These are phyloP conservation scores for Aspergillus viridinutans DNA, from an alignment of 2,329 filamentous ascomycete species.

Conservation along the genomic window DNA sequence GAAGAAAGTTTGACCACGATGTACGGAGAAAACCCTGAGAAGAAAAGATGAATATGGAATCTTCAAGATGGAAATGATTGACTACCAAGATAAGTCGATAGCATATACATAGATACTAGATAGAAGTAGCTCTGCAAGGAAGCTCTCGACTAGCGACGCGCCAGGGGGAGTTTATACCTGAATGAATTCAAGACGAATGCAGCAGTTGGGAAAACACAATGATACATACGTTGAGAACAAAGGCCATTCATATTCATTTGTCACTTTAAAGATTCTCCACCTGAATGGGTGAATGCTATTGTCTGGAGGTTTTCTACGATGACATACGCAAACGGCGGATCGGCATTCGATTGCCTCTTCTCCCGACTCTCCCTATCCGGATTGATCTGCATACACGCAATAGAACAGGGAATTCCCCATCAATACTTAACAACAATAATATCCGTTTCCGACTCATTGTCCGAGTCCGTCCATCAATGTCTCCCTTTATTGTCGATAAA, in stretches of 20 bases:
- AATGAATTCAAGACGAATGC: background rate
- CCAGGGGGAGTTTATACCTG: background rate
- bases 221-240: background rate
- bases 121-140: background rate
- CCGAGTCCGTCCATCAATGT: background rate
- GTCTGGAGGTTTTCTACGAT: background rate
- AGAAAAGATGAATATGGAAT: background rate
- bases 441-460: background rate
- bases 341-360: background rate
- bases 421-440: background rate
- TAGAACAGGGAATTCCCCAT: too few relatives aligned
- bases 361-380: background rate
- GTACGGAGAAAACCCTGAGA: background rate
- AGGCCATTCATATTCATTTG: background rate
- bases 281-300: background rate
- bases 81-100: background rate
- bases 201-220: background rate
- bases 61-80: background rate
- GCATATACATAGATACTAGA: background rate
- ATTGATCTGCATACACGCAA: background rate
- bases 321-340: background rate
- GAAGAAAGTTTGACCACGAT: background rate
- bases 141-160: background rate
- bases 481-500: background rate
- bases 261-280: background rate